Conservation (phyloP, 2,329 filamentous ascomycete genomes). For the Sclerotinia borealis region DNA sequence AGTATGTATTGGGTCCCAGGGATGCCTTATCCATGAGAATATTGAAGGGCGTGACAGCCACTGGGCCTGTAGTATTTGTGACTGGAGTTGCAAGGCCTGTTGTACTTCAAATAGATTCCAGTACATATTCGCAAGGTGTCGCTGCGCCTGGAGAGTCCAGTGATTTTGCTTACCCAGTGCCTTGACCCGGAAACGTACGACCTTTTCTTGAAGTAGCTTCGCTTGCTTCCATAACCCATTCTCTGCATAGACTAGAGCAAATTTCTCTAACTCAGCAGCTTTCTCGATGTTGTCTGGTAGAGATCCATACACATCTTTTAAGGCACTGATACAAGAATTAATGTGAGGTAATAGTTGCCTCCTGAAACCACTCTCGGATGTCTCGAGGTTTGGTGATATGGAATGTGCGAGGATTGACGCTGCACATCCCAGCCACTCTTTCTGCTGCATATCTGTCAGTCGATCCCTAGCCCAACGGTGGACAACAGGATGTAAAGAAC, state of each 20-base stretch:
- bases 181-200: slow-evolving; percentile 9
- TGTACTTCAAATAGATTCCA: slow-evolving; percentile 14
- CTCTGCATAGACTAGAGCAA: slow-evolving; percentile 28
- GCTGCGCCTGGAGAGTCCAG: too few species aligned
- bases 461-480: slow-evolving; percentile 32
- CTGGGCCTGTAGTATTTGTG: slow-evolving; percentile 3
- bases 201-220: slow-evolving; percentile 18
- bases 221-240: slow-evolving; percentile 27
- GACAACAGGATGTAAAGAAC: slow-evolving; percentile 33
- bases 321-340: slow-evolving; percentile 5
- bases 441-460: slow-evolving; percentile 13
- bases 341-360: slow-evolving; percentile 18
- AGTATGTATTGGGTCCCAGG: neutral
- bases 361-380: slow-evolving; percentile 20
- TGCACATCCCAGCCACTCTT: neutral
- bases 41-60: neutral
- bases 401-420: slow-evolving; percentile 9
- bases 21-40: neutral
- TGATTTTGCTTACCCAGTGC: slow-evolving; percentile 10
- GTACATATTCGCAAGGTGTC: slow-evolving; percentile 5
- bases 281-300: slow-evolving; percentile 16
- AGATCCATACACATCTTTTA: neutral
- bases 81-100: slow-evolving; percentile 5
- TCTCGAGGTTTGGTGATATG: slow-evolving; percentile 13
- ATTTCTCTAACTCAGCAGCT: slow-evolving; percentile 23